Evolutionary conservation across 768 basidiomycete genomes (phyloP), one percentile per base, ranked within the genome.

Genomic region (Lentinula sp.): DNA sequence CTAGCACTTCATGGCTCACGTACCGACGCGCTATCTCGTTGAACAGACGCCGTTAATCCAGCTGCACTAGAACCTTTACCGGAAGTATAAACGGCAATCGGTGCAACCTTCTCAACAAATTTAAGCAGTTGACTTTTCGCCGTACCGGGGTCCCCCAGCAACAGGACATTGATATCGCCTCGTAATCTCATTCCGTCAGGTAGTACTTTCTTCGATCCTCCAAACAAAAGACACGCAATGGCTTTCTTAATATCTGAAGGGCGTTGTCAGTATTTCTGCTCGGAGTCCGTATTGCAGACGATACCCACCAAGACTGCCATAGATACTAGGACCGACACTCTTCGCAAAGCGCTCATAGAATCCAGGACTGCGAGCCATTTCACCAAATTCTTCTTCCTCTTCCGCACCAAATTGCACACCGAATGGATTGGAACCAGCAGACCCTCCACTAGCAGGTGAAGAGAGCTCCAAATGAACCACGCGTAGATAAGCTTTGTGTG

Each of bases 101-200:
- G 97, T 0, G 97, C 95, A 51, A 98, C 95, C 87, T 98, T 99
- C 72, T 99, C 97, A 11, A 98, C 97, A 65, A 99, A 99, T 69
- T 99, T 99, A 63, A 99, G 85, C 66, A 99, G 77, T 68, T 99
- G 97, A 76, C 89, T 93, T 74, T 99, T 99, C 21, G 97, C 97
- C 13, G 97, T 98, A 75, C 97, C 97, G 7, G 97, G 97, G 71
- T 99, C 97, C 72, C 97, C 97, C 32, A 99, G 83, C 31, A 98
- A 75, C 9, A 99, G 76, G 18, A 99, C 97, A 70, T 99, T 99
- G 71, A 99, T 98, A 70, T 99, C 97, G 10, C 97, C 97, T 70
- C 97, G 83, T 45, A 99, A 75, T 35, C 97, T 83, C 93, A 98
- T 95, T 8, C 97, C 95, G 70, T 99, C 97, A 7, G 97, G 97